These are phyloP conservation scores for Umbelopsis sp. DNA, from an alignment of 192 early-diverging fungal genomes.

Conservation along the genomic window DNA sequence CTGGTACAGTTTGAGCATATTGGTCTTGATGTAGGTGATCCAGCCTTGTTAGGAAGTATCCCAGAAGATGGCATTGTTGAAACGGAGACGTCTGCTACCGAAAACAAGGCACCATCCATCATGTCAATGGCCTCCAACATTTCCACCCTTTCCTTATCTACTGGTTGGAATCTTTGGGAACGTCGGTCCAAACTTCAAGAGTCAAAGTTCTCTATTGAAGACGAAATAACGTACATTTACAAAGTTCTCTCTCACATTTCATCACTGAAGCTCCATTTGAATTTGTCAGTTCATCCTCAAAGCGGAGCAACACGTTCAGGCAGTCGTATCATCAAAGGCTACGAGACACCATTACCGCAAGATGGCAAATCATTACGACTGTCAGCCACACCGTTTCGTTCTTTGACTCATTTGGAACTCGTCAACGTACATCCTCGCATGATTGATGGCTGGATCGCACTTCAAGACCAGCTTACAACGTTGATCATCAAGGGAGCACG, in stretches of 20 bases:
- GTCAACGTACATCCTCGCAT: constrained; percentile 47
- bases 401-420: constrained; percentile 52
- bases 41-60: constrained; percentile 23
- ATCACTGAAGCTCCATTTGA: constrained; percentile 45
- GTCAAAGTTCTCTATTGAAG: constrained; percentile 35
- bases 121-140: constrained; percentile 41
- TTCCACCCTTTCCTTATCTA: constrained; percentile 33
- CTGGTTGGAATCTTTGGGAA: constrained; percentile 40
- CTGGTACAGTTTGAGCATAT: constrained; percentile 44
- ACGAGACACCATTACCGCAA: constrained; percentile 31
- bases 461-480: constrained; percentile 46
- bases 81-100: constrained; percentile 40
- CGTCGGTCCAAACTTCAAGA: constrained; percentile 22
- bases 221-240: constrained; percentile 55
- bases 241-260: constrained; percentile 45
- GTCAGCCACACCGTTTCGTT: constrained; percentile 42
- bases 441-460: constrained; percentile 49
- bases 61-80: constrained; percentile 31
- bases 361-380: constrained; percentile 35
- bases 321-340: constrained; percentile 32
- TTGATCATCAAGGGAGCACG: constrained; percentile 44
- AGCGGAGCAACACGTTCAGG: constrained; percentile 31
- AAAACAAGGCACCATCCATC: constrained; percentile 49
- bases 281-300: constrained; percentile 25
- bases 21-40: constrained; percentile 43